Evolutionary conservation across 495 filamentous ascomycete species (phyloP).

Genomic region (Durotheca rogersii): DNA sequence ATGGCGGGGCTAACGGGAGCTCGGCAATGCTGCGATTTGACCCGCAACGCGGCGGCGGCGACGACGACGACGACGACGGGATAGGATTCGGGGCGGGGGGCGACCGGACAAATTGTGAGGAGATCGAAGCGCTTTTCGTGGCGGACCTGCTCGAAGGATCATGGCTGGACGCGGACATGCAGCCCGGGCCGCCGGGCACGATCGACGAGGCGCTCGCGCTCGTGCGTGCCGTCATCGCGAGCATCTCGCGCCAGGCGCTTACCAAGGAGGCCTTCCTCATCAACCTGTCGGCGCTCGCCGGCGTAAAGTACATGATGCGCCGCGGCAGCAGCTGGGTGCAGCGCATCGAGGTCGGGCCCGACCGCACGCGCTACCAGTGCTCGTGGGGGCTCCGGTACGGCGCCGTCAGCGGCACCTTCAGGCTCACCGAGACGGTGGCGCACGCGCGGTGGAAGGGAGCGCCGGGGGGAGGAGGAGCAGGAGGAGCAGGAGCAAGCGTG

Average conservation of each 20-base stretch:
- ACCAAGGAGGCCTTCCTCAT: slow-evolving; percentile 54
- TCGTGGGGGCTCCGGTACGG: slow-evolving; percentile 52
- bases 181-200: slow-evolving; percentile 36
- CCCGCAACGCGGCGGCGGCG: no score
- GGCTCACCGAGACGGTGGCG: slow-evolving; percentile 51
- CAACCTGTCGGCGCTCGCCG: slow-evolving; percentile 52
- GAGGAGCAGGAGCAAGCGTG: neutral
- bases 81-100: no score
- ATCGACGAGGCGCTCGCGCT: slow-evolving; percentile 52
- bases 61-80: slow-evolving; percentile 41
- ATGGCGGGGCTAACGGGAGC: slow-evolving; percentile 7
- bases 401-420: slow-evolving; percentile 43
- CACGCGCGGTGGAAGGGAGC: slow-evolving; percentile 37
- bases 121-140: slow-evolving; percentile 48
- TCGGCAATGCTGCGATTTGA: slow-evolving; percentile 27
- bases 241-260: slow-evolving; percentile 42
- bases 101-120: slow-evolving; percentile 51
- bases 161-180: slow-evolving; percentile 46
- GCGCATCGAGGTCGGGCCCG: slow-evolving; percentile 37
- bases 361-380: slow-evolving; percentile 44
- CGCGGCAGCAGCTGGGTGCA: slow-evolving; percentile 39
- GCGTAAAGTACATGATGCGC: slow-evolving; percentile 47
- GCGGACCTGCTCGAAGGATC: slow-evolving; percentile 40
- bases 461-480: slow-evolving; percentile 30
- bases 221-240: slow-evolving; percentile 46